A percentile compares a stretch with the other conserved stretches of the same genome.
phyloP scores from a whole-genome alignment of 1,284 basidiomycete genomes.

The Athelia psychrophila region DNA sequence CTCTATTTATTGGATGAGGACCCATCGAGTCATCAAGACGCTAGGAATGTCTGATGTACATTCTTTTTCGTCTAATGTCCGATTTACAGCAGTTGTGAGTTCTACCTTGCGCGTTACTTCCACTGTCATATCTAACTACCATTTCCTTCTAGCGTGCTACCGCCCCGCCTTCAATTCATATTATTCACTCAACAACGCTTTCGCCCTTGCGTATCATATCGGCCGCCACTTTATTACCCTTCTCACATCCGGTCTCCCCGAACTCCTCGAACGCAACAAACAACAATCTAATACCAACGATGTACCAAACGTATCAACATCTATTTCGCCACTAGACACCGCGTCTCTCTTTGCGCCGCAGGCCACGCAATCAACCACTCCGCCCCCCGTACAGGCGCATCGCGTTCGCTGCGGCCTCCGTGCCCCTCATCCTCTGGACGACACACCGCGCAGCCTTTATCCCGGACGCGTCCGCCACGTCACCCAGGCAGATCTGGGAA shows the following conservation, averaged over 20 bases:
- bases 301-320: slow-evolving; percentile 41
- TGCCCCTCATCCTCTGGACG: slow-evolving; percentile 19
- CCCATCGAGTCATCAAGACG: slow-evolving; percentile 46
- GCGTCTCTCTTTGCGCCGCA: neutral
- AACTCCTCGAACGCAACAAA: slow-evolving; percentile 24
- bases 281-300: slow-evolving; percentile 29
- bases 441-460: slow-evolving; percentile 14
- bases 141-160: slow-evolving; percentile 47
- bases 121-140: neutral
- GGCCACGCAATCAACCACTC: neutral
- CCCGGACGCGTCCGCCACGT: slow-evolving; percentile 16
- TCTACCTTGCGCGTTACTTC: too few species aligned
- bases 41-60: slow-evolving; percentile 42
- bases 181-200: slow-evolving; percentile 56
- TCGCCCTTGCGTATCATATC: slow-evolving; percentile 49
- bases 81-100: slow-evolving; percentile 59
- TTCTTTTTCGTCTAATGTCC: slow-evolving; percentile 46
- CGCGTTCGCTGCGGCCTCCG: slow-evolving; percentile 52
- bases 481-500: slow-evolving; percentile 48
- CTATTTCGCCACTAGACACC: slow-evolving; percentile 20
- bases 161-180: slow-evolving; percentile 51
- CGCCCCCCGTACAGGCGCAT: slow-evolving; percentile 56
- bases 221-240: slow-evolving; percentile 40
- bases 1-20: slow-evolving; percentile 59
- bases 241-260: slow-evolving; percentile 25